phyloP scores from a whole-genome alignment of 352 stramenopile genomes.

The Phytophthora macrochlamydospora region DNA sequence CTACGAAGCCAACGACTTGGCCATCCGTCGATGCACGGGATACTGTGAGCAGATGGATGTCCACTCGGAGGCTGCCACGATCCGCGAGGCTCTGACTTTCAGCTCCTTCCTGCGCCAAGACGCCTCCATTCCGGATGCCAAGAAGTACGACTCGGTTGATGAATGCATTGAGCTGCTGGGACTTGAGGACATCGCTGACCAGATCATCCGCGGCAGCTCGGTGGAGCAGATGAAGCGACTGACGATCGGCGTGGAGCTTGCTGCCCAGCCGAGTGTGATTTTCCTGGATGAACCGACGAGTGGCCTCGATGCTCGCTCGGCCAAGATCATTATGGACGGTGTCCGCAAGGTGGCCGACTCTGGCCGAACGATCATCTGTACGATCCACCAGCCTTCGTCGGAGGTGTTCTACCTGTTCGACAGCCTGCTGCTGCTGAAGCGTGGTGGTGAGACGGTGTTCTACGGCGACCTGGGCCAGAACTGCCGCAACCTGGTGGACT shows the following conservation, averaged over 20 bases:
- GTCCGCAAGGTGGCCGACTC: slow-evolving; percentile 74
- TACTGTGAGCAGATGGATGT: slow-evolving; percentile 42
- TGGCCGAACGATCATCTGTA: slow-evolving; percentile 58
- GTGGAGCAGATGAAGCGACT: slow-evolving; percentile 37
- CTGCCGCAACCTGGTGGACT: slow-evolving; percentile 28
- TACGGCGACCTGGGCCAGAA: slow-evolving; percentile 39
- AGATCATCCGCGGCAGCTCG: slow-evolving; percentile 22
- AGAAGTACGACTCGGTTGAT: slow-evolving; percentile 31
- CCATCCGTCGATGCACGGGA: slow-evolving; percentile 21
- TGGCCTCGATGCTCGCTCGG: slow-evolving; percentile 84
- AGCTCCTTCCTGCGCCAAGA: slow-evolving; percentile 5
- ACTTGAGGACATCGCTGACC: slow-evolving; percentile 22
- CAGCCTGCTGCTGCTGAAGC: slow-evolving; percentile 61
- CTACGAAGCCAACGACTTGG: slow-evolving; percentile 23
- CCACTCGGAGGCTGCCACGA: slow-evolving; percentile 12
- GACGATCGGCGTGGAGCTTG: slow-evolving; percentile 52
- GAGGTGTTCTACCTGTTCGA: slow-evolving; percentile 85
- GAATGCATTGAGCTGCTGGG: slow-evolving; percentile 34
- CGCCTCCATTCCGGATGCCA: neutral
- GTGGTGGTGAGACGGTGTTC: slow-evolving; percentile 33
- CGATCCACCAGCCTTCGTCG: slow-evolving; percentile 87
- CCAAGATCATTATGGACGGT: slow-evolving; percentile 85
- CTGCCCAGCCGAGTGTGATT: slow-evolving; percentile 80
- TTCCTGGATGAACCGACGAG: slow-evolving; percentile 90
- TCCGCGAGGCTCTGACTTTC: neutral